Percentiles rank a stretch among this genome's conserved stretches.
These are phyloP conservation scores for Pseudogymnoascus sp. DNA, from an alignment of 2,329 filamentous ascomycete genomes.

Conservation along the genomic window DNA sequence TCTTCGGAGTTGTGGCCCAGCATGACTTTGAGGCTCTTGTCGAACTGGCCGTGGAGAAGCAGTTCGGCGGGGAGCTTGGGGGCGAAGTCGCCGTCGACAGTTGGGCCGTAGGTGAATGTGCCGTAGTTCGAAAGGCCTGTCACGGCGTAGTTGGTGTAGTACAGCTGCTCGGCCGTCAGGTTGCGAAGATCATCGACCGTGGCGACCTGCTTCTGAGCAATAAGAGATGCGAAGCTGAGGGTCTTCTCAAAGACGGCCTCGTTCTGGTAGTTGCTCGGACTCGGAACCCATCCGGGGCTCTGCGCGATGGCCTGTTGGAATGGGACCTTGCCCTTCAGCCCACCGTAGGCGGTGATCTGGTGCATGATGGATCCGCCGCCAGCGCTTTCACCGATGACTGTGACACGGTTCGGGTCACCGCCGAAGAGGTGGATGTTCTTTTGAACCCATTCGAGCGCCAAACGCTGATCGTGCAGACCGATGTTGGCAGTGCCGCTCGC, in stretches of 20 bases:
- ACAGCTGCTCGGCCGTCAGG: conserved; percentile 12
- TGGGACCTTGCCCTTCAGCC: conserved; percentile 31
- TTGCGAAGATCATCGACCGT: conserved; percentile 15
- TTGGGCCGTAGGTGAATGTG: conserved; percentile 34
- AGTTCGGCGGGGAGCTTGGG: conserved; percentile 38
- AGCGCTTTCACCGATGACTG: conserved; percentile 44
- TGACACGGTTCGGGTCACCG: conserved; percentile 43
- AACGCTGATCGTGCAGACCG: conserved; percentile 45
- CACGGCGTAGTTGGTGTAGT: conserved; percentile 16
- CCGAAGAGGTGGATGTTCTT: conserved; percentile 48
- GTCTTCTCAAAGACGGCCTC: conserved; percentile 1
- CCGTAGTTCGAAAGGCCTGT: conserved; percentile 12
- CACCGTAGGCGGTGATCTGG: conserved; percentile 41
- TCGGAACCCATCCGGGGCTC: conserved; percentile 14
- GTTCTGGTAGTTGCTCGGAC: conserved; percentile 13
- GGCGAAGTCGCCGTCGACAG: conserved; percentile 41
- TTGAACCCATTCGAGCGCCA: conserved; percentile 52
- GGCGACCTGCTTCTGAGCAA: conserved; percentile 13
- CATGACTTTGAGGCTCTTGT: conserved; percentile 39
- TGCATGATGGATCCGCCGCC: conserved; percentile 44
- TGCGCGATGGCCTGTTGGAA: conserved; percentile 31
- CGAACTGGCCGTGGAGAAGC: conserved; percentile 37
- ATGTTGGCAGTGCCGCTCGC: conserved; percentile 41
- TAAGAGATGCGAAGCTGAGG: neutral
- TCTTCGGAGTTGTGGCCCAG: conserved; percentile 37